These are phyloP conservation scores for Annulohypoxylon truncatum DNA, from an alignment of 2,329 filamentous ascomycete species.

Conservation along the genomic window DNA sequence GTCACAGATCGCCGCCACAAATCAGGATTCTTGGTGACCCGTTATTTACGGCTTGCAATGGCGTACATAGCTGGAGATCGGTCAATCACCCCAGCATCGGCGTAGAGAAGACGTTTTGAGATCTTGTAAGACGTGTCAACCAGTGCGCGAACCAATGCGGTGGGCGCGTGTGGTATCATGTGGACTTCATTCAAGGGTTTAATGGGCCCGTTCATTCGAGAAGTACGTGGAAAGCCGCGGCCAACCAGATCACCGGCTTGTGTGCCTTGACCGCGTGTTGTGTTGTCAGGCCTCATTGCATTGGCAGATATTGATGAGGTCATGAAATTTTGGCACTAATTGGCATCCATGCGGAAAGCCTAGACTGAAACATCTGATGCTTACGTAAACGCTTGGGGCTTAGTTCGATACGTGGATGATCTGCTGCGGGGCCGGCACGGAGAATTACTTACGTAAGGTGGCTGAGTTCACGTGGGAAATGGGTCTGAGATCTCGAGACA, in stretches of 20 bases:
- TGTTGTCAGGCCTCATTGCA: slow-evolving; percentile 30
- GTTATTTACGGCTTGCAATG: background rate
- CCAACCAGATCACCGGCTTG: slow-evolving; percentile 29
- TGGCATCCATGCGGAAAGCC: background rate
- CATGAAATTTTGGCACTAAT: slow-evolving; percentile 15
- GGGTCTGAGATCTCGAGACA: background rate
- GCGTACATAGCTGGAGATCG: slow-evolving; percentile 29
- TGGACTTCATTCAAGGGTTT: slow-evolving; percentile 13
- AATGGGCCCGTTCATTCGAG: slow-evolving; percentile 16
- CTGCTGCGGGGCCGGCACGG: background rate
- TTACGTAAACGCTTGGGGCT: slow-evolving; percentile 7
- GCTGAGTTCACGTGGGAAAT: background rate
- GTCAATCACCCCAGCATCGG: slow-evolving; percentile 33
- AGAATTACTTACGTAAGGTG: background rate
- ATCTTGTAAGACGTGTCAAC: slow-evolving; percentile 9
- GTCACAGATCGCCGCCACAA: slow-evolving; percentile 3
- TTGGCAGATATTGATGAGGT: slow-evolving; percentile 25
- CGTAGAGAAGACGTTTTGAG: background rate
- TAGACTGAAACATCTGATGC: background rate
- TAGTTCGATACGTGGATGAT: background rate
- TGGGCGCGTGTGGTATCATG: slow-evolving; percentile 23
- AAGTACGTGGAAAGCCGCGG: slow-evolving; percentile 28
- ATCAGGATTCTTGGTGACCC: slow-evolving; percentile 14
- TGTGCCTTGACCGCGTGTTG: slow-evolving; percentile 30
- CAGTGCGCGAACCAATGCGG: slow-evolving; percentile 31